Evolutionary conservation across 23 red algal species (phyloP), one percentile per base, ranked within the genome.

Genomic region (Gracilaria gracilis): DNA sequence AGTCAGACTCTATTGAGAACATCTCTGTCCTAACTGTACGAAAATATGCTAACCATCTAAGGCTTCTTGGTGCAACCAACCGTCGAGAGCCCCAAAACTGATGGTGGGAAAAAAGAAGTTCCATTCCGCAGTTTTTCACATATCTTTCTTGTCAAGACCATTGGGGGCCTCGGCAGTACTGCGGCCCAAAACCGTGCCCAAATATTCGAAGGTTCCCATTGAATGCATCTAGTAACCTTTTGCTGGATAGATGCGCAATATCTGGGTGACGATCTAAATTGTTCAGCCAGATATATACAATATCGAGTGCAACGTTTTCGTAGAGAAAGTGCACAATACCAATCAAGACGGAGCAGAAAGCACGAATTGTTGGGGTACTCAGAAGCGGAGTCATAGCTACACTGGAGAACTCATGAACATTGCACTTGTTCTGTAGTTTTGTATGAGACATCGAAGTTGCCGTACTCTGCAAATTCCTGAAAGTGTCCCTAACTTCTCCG

Each of bases 1-100:
- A 2, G 12, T 54, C 6, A 49, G 39, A 17, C 4, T 57, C 74
- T 38, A 79, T 51, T 79, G 2, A 28, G 38, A 54, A 23, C 8
- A 6, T 46, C 29, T 9, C 2, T 33, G 42, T 2, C 1, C 7
- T 11, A 79, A 5, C 23, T 57, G 42, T 2, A 50, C 42, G n/a
- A 79, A 79, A 1, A 21, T 31, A 2, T 32, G 13, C 74, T 38
- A 79, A 2, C 74, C 74, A 8, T 51, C 42, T 24, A 79, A 6
- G 2, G 38, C 15, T 2, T 79, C 9, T 31, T 44, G 4, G 2
- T 40, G 74, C 4, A 51, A 2, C 74, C 5, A 79, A 3, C 50
- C 74, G 28, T 79, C 46, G 9, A 79, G 23, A 16, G 51, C 74
- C 11, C 15, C 74, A 50, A 79, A 5, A 31, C 74, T 79, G 29